These are phyloP conservation scores for Globisporangium okanoganense DNA, from an alignment of 352 stramenopile genomes.

Conservation along the genomic window DNA sequence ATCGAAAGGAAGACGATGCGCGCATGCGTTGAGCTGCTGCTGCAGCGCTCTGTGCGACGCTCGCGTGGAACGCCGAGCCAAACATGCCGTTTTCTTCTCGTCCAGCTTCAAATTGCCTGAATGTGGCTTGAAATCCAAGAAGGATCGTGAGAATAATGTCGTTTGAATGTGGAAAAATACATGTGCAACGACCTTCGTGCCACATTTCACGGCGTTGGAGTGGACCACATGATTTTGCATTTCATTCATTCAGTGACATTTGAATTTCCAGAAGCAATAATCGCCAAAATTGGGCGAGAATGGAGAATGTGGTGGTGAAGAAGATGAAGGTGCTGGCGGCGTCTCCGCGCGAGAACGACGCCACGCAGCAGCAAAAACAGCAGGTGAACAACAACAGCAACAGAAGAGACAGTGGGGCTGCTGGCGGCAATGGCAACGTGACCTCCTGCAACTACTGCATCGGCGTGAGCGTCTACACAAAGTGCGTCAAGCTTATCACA, in stretches of 20 bases:
- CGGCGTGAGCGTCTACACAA: slow-evolving; percentile 66
- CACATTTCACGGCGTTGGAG: not conserved
- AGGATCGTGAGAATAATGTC: not conserved
- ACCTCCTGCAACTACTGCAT: slow-evolving; percentile 51
- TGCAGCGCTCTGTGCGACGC: not conserved
- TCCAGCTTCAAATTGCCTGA: slow-evolving; percentile 2
- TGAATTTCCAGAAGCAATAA: not conserved
- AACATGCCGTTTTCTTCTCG: not conserved
- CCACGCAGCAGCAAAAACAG: slow-evolving; percentile 4
- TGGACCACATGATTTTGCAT: not conserved
- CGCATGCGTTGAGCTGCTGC: not conserved
- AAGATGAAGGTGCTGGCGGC: slow-evolving; percentile 1
- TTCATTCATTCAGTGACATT: not conserved
- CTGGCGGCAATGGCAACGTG: not conserved
- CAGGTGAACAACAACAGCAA: slow-evolving; percentile 1
- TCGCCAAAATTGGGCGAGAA: not conserved
- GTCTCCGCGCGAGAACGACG: slow-evolving; percentile 9
- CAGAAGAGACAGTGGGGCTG: not conserved
- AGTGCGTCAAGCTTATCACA: too few species aligned
- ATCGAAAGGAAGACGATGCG: not conserved
- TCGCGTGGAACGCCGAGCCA: slow-evolving; percentile 5
- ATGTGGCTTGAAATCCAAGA: slow-evolving; percentile 3
- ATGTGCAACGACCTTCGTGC: not conserved
- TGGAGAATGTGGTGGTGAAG: slow-evolving; percentile 4
- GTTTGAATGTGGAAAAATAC: not conserved